Percentiles rank a stretch among this genome's conserved stretches.
These are phyloP conservation scores for Penicillium psychrofluorescens DNA, from an alignment of 495 filamentous ascomycete species.

Conservation along the genomic window DNA sequence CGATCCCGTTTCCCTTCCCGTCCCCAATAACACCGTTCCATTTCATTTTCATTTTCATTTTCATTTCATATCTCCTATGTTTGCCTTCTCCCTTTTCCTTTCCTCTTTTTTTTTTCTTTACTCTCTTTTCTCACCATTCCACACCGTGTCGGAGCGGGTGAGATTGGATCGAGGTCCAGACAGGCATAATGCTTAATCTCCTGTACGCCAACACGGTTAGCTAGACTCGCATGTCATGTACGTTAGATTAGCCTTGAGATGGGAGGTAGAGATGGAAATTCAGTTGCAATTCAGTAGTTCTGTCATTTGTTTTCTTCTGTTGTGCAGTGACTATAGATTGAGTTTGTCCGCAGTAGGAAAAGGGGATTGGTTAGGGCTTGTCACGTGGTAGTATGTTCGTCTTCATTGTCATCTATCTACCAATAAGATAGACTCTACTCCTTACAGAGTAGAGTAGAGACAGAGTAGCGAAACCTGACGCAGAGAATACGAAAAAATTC, in stretches of 20 bases:
- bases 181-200: not conserved
- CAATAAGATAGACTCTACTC: not conserved
- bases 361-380: conserved; percentile 1
- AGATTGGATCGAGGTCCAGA: too few relatives aligned
- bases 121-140: not conserved
- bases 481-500: too few relatives aligned
- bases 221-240: not conserved
- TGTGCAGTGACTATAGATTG: too few relatives aligned
- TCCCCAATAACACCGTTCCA: too few relatives aligned
- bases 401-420: not conserved
- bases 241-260: too few relatives aligned
- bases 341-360: too few relatives aligned
- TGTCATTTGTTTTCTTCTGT: not conserved
- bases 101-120: not conserved
- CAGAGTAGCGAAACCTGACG: too few relatives aligned
- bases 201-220: not conserved
- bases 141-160: not conserved
- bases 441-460: too few relatives aligned
- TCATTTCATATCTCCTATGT: not conserved
- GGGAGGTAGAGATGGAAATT: too few relatives aligned
- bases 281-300: not conserved
- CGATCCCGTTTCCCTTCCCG: too few relatives aligned
- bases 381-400: conserved; percentile 1
- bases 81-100: not conserved
- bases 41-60: too few relatives aligned